Conservation (phyloP, 306 rosid species). For the Medicago lupulina region DNA sequence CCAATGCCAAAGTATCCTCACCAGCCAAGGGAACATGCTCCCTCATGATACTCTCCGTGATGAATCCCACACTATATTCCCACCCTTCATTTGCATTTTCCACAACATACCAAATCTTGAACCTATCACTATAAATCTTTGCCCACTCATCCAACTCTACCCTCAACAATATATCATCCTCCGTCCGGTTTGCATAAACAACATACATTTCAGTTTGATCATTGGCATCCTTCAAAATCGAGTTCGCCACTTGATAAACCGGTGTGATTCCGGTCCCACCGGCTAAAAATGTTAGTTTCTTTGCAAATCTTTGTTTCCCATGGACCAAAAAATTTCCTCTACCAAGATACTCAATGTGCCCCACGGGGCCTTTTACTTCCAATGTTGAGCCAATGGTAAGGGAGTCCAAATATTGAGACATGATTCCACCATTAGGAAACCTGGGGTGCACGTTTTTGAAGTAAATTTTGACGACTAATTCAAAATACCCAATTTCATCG, state of each 20-base stretch:
- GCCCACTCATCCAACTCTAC: conserved; percentile 81
- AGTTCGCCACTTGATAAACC: conserved; percentile 75
- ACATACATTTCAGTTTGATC: conserved; percentile 78
- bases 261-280: conserved; percentile 97
- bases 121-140: conserved; percentile 42
- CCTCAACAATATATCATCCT: conserved; percentile 74
- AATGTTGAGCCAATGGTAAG: conserved; percentile 52
- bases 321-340: conserved; percentile 68
- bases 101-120: conserved; percentile 87
- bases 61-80: conserved; percentile 71
- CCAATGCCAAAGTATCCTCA: conserved; percentile 61
- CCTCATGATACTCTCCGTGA: conserved; percentile 69
- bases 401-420: conserved; percentile 76
- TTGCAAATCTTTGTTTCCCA: conserved; percentile 62
- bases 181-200: conserved; percentile 82
- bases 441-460: conserved; percentile 71
- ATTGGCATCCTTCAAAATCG: conserved; percentile 70
- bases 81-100: conserved; percentile 64
- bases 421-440: conserved; percentile 80
- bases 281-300: conserved; percentile 69
- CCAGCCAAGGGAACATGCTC: conserved; percentile 68
- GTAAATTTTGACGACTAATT: conserved; percentile 74
- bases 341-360: conserved; percentile 82
- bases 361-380: conserved; percentile 84
- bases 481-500: conserved; percentile 71